Base-by-base conservation (phyloP, 768 basidiomycete species). In the Leccinum barrowsii region DNA sequence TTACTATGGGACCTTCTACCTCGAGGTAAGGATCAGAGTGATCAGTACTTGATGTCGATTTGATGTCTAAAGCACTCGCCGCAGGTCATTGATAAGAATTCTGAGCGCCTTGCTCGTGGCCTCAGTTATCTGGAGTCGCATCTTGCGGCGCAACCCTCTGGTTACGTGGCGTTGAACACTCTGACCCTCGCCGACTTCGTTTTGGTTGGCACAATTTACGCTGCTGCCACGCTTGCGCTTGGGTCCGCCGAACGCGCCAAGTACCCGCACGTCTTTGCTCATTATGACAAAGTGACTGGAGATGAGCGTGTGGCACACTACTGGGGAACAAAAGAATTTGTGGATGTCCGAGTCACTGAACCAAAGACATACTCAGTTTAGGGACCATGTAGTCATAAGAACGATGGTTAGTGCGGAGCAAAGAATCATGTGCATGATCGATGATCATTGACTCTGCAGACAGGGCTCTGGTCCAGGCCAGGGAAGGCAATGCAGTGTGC, bases 151-250 rank as follows among this genome's bases (percentile, higher is more conserved):
- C 34, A 46, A 11, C 13, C 61, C 1, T 62, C 60, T n/a, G 57
- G 57, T 7, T 62, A 62, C 26, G 53, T 68, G 13, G 62, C 59
- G 0, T 19, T 50, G 44, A 64, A 61, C 50, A 55, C 47, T 2
- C 24, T 63, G 13, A 66, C 62, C 1, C 34, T 69, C n/a, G 67
- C 67, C 1, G 67, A 68, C 26, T 51, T 69, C 24, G 24, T 69
- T 26, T 13, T 69, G 8, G 60, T 57, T 22, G 47, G 65, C 22
- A 42, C 50, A 5, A 55, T 58, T 5, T 52, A 24, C 17, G 26
- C 35, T 32, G 57, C 60, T 4, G 54, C 56, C 13, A 21, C n/a
- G 3, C 12, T 50, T 7, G 7, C 65, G 10, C 58, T 65, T 0
- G 65, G 65, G 28, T 46, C 58, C 22, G 51, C 54, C 10, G 57